These are phyloP conservation scores for Phialophora expanda DNA, from an alignment of 2,329 filamentous ascomycete species.

Conservation along the genomic window DNA sequence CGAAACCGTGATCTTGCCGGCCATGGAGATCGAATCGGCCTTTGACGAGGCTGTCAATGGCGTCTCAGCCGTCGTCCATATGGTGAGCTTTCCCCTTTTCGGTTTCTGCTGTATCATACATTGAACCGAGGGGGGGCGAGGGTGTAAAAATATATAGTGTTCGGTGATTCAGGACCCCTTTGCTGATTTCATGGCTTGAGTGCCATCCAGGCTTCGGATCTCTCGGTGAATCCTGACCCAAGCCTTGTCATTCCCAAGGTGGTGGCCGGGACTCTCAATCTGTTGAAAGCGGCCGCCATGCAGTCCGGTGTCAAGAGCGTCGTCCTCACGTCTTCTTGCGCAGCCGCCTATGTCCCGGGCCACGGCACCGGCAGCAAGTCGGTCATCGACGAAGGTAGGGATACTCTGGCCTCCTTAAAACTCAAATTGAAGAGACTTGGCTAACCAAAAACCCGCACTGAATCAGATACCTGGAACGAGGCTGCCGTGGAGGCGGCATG, in stretches of 20 bases:
- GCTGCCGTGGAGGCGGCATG: constrained; percentile 34
- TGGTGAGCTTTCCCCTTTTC: constrained; percentile 19
- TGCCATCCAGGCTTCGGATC: constrained; percentile 31
- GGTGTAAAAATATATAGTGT: not conserved
- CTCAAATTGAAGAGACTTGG: not conserved
- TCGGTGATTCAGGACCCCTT: too few species aligned
- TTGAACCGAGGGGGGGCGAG: not conserved
- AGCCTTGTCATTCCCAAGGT: constrained; percentile 47
- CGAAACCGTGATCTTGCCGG: constrained; percentile 44
- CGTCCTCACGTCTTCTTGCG: constrained; percentile 16
- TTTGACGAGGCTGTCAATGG: constrained; percentile 42
- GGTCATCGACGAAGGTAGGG: constrained; percentile 37
- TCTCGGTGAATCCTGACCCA: constrained; percentile 47
- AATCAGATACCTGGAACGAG: constrained; percentile 46
- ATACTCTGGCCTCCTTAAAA: not conserved
- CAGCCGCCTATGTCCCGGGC: constrained; percentile 45
- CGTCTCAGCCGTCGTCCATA: constrained; percentile 47
- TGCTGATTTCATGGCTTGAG: too few species aligned
- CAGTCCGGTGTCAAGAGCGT: constrained; percentile 42
- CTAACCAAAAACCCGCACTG: not conserved
- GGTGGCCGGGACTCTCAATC: not conserved
- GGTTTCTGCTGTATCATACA: too few species aligned
- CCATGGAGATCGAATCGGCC: constrained; percentile 41
- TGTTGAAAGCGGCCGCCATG: constrained; percentile 17
- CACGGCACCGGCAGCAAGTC: constrained; percentile 42